Evolutionary conservation across 805 yeast species (phyloP), one percentile per base, ranked within the genome.

Genomic region (Wickerhamomyces ciferrii): DNA sequence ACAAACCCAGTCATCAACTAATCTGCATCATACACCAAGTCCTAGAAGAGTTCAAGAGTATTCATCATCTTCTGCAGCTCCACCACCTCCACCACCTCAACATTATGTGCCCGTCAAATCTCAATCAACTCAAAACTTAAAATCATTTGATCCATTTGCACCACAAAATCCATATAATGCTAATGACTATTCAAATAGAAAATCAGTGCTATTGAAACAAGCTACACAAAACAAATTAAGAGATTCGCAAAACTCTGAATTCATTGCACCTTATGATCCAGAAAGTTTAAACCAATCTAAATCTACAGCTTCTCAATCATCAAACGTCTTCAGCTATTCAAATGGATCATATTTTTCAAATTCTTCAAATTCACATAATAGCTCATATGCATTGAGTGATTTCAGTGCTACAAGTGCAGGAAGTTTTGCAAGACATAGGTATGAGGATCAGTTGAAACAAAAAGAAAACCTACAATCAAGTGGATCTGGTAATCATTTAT

Each of bases 401-500:
- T 75, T 86, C 51, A 85, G 94, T 67, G 96, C 96, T 5, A 86
- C 96, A 0, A 84, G 94, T 51, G 96, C 96, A 1, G 96, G 95
- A 0, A 86, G 95, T 27, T 81, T 81, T 48, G 81, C 83, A 41
- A 76, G 96, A 58, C 95, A 88, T 61, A 84, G 76, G 55, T 72
- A 69, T 58, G 82, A 81, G 32, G 67, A 66, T 46, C 40, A 45
- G 11, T 44, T 44, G 8, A 50, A 42, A 21, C 50, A 51, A 45
- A 43, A 53, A 45, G 44, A 53, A 10, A 42, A 47, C 23, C 39
- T 54, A 34, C 53, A 55, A 23, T 34, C 54, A 14, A 59, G 59
- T 46, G 62, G 56, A 13, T 54, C 58, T 1, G 61, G 61, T 15
- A 61, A 58, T 39, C 55, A 55, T 20, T 56, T 67, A 3, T 34